Percentiles rank a stretch among this genome's conserved stretches.
Evolutionary conservation across 192 early-diverging fungal species (phyloP).

Genomic region (Rhizophagus prolifer): DNA sequence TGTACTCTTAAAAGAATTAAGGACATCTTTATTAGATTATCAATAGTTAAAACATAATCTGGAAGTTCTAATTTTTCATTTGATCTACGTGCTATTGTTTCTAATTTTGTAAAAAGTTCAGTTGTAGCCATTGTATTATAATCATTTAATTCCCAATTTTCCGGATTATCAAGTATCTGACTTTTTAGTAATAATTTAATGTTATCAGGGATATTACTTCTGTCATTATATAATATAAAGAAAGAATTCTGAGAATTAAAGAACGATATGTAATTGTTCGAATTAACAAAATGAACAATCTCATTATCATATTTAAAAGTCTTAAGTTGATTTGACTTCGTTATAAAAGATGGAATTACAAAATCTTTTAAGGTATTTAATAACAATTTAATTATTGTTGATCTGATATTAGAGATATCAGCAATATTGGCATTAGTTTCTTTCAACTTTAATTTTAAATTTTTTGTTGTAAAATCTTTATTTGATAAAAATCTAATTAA

Average conservation of each 20-base stretch:
- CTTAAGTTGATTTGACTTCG: not conserved
- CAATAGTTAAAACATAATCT: not conserved
- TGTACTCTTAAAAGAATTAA: not conserved
- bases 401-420: not conserved
- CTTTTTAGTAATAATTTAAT: not conserved
- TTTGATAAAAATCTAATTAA: constrained; percentile 7
- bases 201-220: not conserved
- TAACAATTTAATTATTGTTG: constrained; percentile 12
- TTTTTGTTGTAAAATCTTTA: not conserved
- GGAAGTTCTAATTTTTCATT: not conserved
- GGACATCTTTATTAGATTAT: constrained; percentile 9
- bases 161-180: not conserved
- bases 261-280: constrained; percentile 1
- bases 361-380: constrained; percentile 3
- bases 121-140: not conserved
- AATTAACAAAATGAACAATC: not conserved
- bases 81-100: constrained; percentile 14
- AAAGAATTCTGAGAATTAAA: not conserved
- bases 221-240: not conserved
- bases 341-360: not conserved
- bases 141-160: not conserved
- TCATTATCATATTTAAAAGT: not conserved
- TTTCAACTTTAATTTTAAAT: not conserved
- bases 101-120: not conserved
- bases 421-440: no score